Evolutionary conservation across 1,284 basidiomycete species (phyloP).

Genomic region (Athelia psychrophila): DNA sequence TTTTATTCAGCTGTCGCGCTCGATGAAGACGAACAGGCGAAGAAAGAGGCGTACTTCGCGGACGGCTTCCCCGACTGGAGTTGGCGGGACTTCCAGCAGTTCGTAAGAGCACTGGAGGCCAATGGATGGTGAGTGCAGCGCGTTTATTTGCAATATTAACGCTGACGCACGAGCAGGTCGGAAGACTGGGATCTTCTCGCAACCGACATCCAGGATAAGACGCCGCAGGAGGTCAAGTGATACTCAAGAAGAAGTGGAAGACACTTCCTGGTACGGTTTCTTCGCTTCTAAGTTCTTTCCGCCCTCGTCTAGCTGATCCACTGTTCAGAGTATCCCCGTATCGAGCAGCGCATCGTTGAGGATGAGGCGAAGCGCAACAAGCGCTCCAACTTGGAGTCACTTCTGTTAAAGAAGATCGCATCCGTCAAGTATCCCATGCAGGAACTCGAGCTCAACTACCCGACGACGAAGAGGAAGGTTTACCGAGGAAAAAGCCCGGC

Average conservation of each 20-base stretch:
- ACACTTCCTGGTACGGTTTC: constrained; percentile 69
- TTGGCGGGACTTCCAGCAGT: constrained; percentile 90
- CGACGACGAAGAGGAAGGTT: constrained; percentile 93
- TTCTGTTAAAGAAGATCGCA: constrained; percentile 78
- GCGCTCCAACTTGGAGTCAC: constrained; percentile 78
- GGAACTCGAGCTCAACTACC: constrained; percentile 91
- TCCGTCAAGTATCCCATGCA: constrained; percentile 90
- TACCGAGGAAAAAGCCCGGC: constrained; percentile 99
- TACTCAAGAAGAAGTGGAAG: constrained; percentile 88
- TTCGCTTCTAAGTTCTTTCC: not conserved
- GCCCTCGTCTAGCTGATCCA: not conserved
- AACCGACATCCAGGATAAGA: constrained; percentile 86
- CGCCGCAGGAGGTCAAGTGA: constrained; percentile 72
- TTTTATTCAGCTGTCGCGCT: constrained; percentile 70
- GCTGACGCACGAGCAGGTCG: constrained; percentile 43
- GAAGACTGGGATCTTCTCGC: constrained; percentile 79
- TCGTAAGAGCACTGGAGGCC: constrained; percentile 82
- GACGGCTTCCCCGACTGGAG: constrained; percentile 91
- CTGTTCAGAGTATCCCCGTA: constrained; percentile 73
- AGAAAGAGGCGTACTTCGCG: constrained; percentile 78
- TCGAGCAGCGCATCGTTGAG: constrained; percentile 77
- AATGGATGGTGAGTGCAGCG: constrained; percentile 73
- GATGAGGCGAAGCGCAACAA: constrained; percentile 87
- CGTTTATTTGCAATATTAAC: not conserved
- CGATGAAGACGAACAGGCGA: constrained; percentile 79